Base-by-base conservation (phyloP, 78 protist species). In the Bigelowiella natans region DNA sequence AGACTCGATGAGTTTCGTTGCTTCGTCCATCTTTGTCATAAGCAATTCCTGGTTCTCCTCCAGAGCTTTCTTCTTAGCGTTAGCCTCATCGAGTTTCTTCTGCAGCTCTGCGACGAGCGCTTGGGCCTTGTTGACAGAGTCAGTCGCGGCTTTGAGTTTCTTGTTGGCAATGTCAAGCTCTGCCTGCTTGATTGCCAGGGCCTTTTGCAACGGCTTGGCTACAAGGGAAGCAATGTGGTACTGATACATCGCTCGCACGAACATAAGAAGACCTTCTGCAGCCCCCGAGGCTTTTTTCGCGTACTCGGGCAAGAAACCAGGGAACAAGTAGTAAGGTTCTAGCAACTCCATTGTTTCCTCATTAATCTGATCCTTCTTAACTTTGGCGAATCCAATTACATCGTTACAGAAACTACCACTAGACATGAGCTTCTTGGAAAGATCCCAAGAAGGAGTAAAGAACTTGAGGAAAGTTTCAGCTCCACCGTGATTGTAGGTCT, bases 331-430 rank as follows among this genome's bases (percentile, higher is more conserved):
- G 88, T 97, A 97, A 3, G 97, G 97, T 39, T 88, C 89, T 1
- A 95, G 94, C 30, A 97, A 90, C 92, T 97, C 98, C 91, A 92
- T 31, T 0, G 90, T 95, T 82, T 97, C 98, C 86, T 95, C 97
- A 82, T 93, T 97, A 91, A 95, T 94, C 1, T n/a, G 2, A 37
- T 95, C 96, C 39, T 93, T 93, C 40, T n/a, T n/a, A 11, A 29
- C 38, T 85, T 85, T 18, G 7, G 51, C 38, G 92, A 91, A 96
- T 63, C 30, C 29, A 39, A 36, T 83, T 30, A 96, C 90, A 0
- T 36, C 1, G 34, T 37, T 1, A 31, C 95, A 92, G 89, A 94
- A 93, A 3, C 88, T 29, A 1, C 39, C 38, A n/a, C 92, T 90
- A 38, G 37, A 1, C 93, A 95, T 89, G 91, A 92, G 92, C 88